These are phyloP conservation scores for Iris macrosiphon DNA, from an alignment of 106 monocot genomes.

Conservation along the genomic window DNA sequence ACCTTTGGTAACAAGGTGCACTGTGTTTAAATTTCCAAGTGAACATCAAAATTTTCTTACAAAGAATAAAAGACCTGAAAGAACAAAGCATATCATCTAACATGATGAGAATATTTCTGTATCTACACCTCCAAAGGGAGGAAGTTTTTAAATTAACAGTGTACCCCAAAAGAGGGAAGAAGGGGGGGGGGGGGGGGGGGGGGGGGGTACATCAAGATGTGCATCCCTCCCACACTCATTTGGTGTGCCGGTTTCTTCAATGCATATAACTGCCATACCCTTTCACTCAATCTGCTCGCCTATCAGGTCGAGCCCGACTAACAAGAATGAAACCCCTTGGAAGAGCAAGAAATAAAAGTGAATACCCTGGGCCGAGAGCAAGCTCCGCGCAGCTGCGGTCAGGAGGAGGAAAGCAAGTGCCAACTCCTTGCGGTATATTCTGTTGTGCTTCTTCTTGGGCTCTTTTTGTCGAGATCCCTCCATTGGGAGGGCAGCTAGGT, in stretches of 20 bases:
- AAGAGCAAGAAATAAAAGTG: slow-evolving; percentile 97
- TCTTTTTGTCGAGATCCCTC: slow-evolving; percentile 31
- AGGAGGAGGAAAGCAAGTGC: slow-evolving; percentile 75
- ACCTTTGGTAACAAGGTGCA: no score
- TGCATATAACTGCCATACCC: background rate
- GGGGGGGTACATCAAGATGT: slow-evolving; percentile 9
- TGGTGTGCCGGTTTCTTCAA: background rate
- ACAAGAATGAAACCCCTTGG: slow-evolving; percentile 86
- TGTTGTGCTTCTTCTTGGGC: slow-evolving; percentile 73
- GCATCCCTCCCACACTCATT: background rate
- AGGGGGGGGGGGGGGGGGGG: background rate
- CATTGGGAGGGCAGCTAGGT: slow-evolving; percentile 37
- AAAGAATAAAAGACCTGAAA: slow-evolving; percentile 47
- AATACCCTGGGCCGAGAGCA: slow-evolving; percentile 90
- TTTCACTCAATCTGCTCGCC: slow-evolving; percentile 86
- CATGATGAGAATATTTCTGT: slow-evolving; percentile 24
- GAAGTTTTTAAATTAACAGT: background rate
- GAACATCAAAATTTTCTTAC: slow-evolving; percentile 27
- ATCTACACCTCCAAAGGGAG: slow-evolving; percentile 32
- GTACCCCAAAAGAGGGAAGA: background rate
- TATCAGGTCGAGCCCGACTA: slow-evolving; percentile 89
- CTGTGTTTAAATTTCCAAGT: slow-evolving; percentile 24
- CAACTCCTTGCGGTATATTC: slow-evolving; percentile 85
- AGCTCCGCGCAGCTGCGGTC: slow-evolving; percentile 66
- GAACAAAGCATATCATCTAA: slow-evolving; percentile 24